Evolutionary conservation across 345 rosid genomes (phyloP), one percentile per base, ranked within the genome.

Genomic region (Rhodamnia argentea): DNA sequence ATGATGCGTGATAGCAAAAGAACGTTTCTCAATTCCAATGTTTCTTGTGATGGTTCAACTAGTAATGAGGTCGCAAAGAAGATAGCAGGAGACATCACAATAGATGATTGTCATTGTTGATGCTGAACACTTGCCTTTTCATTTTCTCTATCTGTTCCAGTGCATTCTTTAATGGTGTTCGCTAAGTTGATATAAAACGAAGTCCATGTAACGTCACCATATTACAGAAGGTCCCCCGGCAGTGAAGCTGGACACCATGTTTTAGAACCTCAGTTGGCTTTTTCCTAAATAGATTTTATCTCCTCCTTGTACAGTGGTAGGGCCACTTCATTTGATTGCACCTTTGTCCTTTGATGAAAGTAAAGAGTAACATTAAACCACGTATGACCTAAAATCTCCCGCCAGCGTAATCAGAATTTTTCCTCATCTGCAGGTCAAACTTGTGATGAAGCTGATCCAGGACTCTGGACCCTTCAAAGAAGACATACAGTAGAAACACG

Each of bases 401-500:
- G 40, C 40, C 5, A 4, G 26, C 18, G 0, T 84, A 60, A 78
- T 78, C 50, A n/a, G 20, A 26, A 23, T 50, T 24, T 54, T 42
- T 53, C n/a, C 40, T 84, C 22, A 26, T 58, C 85, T 78, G 92
- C 95, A 94, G 98, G 95, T 96, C 50, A 85, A 90, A 82, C 91
- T 84, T 85, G 99, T 95, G 42, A 94, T 94, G 92, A 91, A 95
- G 86, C 59, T 95, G 81, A 85, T 95, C 82, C 92, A 83, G 6
- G 98, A 94, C 55, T 95, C 96, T 0, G 96, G 98, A 82, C 99
- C 99, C 52, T 94, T 96, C 44, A 96, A 96, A 90, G 98, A 95
- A 40, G 95, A 90, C 42, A 82, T 88, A 62, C 86, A 87, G 56
- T 90, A 82, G 83, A 92, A 89, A 70, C 58, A 1, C 9, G 78